Base-by-base conservation (phyloP, 2,329 filamentous ascomycete genomes). In the Diplodia scrobiculata region DNA sequence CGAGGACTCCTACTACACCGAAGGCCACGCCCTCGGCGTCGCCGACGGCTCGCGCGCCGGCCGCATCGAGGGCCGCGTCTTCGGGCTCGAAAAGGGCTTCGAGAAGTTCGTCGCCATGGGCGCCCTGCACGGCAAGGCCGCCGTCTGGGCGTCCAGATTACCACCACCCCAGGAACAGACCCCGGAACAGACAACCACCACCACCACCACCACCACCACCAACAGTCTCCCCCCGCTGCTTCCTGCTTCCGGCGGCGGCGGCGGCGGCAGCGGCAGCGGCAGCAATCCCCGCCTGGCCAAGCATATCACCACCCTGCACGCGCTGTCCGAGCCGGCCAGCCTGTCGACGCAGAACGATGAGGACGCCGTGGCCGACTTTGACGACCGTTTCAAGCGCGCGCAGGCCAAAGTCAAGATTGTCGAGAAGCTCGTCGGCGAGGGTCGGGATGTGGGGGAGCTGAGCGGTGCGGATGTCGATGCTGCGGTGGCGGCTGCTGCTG, bases 81-180 rank as follows among this genome's bases (percentile, higher is more conserved):
- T 98, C 74, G 95, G 94, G 0, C 86, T 98, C 50, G 90, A 96
- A 75, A 95, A 93, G 70, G 94, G 93, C 0, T 98, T 95, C 72
- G 91, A 97, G 72, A 98, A 97, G 79, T 97, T 96, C 73, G 75
- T 90, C 50, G 89, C 92, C 68, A 86, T 92, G 76, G 94, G 94
- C 2, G 84, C 84, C 67, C 79, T 98, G 36, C 89, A 94, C 71
- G 91, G 92, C 52, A 89, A 87, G 72, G 87, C 91, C 14, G 79
- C 90, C 27, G 83, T 98, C n/a, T 98, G 94, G 93, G 87, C 88
- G 13, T 90, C 91, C 68, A 84, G 92, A 64, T 78, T 92, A 11
- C 81, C 82, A 9, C 48, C 38, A 51, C 25, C 11, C 53, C 48
- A 52, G 13, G 17, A 45, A 9, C 47, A 51, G 54, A 13, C 54